phyloP scores from a whole-genome alignment of 2,329 filamentous ascomycete genomes.

The Sphaceloma murrayae region DNA sequence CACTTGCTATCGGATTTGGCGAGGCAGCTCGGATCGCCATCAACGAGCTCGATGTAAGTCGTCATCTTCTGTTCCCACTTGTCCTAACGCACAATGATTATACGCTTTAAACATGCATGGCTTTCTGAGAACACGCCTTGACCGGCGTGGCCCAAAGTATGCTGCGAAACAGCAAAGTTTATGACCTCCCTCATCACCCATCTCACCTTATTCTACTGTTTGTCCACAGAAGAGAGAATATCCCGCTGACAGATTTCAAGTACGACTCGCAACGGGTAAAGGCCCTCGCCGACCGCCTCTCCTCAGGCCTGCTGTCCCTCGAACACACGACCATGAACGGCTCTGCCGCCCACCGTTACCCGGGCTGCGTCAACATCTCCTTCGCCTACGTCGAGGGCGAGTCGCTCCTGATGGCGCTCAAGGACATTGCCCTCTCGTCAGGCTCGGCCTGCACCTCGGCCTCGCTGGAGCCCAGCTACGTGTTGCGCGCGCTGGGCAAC shows the following conservation, averaged over 20 bases:
- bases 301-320: constrained; percentile 72
- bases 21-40: constrained; percentile 89
- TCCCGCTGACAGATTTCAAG: constrained; percentile 40
- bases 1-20: constrained; percentile 83
- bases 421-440: constrained; percentile 94
- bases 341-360: constrained; percentile 73
- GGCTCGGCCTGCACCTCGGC: constrained; percentile 96
- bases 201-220: constrained; percentile 26
- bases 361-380: constrained; percentile 94
- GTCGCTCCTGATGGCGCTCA: constrained; percentile 93
- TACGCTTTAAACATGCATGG: constrained; percentile 77
- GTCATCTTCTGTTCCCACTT: constrained; percentile 19
- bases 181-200: constrained; percentile 38
- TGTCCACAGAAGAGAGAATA: too few species aligned
- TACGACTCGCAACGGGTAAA: constrained; percentile 86
- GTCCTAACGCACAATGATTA: constrained; percentile 56
- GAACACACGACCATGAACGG: constrained; percentile 93
- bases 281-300: constrained; percentile 69
- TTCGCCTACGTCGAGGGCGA: constrained; percentile 98
- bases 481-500: constrained; percentile 84
- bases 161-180: constrained; percentile 55
- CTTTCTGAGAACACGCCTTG: constrained; percentile 65
- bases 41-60: constrained; percentile 79
- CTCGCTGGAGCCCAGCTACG: constrained; percentile 92
- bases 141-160: constrained; percentile 36